These are phyloP conservation scores for Phytophthora sp. DNA, from an alignment of 352 stramenopile genomes.

Conservation along the genomic window DNA sequence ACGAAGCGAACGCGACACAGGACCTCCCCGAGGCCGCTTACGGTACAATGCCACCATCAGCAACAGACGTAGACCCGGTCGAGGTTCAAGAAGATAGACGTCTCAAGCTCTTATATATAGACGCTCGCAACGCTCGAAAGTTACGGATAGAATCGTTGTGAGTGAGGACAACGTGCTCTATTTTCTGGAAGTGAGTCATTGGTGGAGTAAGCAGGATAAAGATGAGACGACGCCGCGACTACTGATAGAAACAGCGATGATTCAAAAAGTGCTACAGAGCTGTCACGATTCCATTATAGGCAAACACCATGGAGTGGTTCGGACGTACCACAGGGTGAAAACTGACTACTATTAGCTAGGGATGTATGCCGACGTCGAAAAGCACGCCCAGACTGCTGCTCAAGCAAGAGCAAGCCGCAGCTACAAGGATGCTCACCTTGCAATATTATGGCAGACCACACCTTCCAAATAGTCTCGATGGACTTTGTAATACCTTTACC, in stretches of 20 bases:
- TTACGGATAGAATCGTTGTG: no score
- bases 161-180: no score
- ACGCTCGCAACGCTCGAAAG: no score
- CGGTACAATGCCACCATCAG: no score
- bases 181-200: no score
- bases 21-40: no score
- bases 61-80: no score
- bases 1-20: neutral
- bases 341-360: neutral
- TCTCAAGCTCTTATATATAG: no score
- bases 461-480: conserved; percentile 15
- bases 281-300: neutral
- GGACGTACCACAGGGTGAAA: neutral
- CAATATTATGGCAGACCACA: neutral
- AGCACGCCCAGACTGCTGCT: no score
- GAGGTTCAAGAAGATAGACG: no score
- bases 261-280: neutral
- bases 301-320: neutral
- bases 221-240: neutral
- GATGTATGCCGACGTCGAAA: neutral
- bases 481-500: conserved; percentile 10
- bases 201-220: neutral
- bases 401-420: no score
- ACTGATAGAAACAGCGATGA: neutral
- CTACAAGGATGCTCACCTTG: neutral